Conservation (phyloP, 495 filamentous ascomycete species). For the Margaritispora aquatica region DNA sequence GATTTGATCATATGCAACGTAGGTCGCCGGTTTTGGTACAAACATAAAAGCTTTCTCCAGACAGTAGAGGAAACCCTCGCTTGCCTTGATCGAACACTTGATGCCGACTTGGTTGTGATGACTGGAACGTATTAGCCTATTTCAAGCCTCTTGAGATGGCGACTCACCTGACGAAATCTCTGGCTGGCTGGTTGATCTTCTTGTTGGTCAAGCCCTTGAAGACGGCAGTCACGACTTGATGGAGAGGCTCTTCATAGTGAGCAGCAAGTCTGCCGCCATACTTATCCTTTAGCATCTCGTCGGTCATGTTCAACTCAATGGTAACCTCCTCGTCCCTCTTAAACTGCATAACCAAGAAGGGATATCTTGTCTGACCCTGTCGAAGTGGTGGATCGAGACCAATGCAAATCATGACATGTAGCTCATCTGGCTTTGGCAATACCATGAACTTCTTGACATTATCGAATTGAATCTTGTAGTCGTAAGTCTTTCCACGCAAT, state of each 20-base stretch:
- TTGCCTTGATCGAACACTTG: constrained; percentile 99
- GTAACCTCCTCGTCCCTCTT: constrained; percentile 97
- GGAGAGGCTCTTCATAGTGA: constrained; percentile 87
- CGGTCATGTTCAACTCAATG: constrained; percentile 95
- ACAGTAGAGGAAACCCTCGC: constrained; percentile 94
- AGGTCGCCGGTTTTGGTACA: constrained; percentile 95
- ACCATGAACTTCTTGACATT: constrained; percentile 98
- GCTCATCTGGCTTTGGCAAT: constrained; percentile 93
- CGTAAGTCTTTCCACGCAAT: constrained; percentile 97
- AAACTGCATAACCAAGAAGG: constrained; percentile 98
- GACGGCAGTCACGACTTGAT: constrained; percentile 86
- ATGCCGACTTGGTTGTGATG: constrained; percentile 93
- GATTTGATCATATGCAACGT: constrained; percentile 88
- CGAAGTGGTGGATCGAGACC: constrained; percentile 93
- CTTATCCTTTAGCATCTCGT: constrained; percentile 70
- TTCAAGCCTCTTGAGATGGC: not conserved
- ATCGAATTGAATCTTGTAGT: constrained; percentile 99
- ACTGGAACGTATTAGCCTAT: constrained; percentile 30
- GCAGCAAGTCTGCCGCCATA: constrained; percentile 84
- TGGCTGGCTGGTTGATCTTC: constrained; percentile 88
- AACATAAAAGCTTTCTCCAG: constrained; percentile 99
- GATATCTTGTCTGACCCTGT: constrained; percentile 96
- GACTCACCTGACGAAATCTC: constrained; percentile 71
- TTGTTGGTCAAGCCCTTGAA: constrained; percentile 92
- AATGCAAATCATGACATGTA: constrained; percentile 90